Conservation (phyloP, 1,284 basidiomycete genomes). For the Irpex sp. region DNA sequence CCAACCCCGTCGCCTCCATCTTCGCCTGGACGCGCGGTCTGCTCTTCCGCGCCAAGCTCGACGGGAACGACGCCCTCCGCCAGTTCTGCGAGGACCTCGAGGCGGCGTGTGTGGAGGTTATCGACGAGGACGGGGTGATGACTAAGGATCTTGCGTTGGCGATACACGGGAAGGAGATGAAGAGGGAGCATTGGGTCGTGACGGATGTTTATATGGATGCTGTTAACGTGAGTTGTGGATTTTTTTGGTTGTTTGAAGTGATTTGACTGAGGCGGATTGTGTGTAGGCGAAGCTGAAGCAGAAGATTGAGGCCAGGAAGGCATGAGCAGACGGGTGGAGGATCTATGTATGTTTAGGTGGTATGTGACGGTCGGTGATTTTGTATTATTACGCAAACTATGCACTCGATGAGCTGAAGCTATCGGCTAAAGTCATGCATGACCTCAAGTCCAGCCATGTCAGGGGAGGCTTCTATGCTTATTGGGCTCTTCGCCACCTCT, state of each 20-base stretch:
- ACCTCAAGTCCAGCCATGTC: too few species aligned
- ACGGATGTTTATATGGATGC: slow-evolving; percentile 91
- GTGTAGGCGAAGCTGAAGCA: slow-evolving; percentile 52
- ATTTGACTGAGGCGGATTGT: background rate
- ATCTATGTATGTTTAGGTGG: background rate
- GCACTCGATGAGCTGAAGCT: background rate
- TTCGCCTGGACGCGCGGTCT: slow-evolving; percentile 98
- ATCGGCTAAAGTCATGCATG: too few species aligned
- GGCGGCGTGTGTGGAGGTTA: slow-evolving; percentile 86
- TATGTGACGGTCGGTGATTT: background rate
- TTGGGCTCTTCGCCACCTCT: background rate
- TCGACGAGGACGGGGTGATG: slow-evolving; percentile 90
- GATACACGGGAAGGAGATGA: slow-evolving; percentile 91
- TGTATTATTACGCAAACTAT: background rate
- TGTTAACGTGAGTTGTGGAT: slow-evolving; percentile 60
- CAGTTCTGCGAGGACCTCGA: slow-evolving; percentile 85
- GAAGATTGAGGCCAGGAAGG: slow-evolving; percentile 39
- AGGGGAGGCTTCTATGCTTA: background rate
- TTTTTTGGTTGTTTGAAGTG: background rate
- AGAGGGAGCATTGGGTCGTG: slow-evolving; percentile 90
- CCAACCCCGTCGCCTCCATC: slow-evolving; percentile 98
- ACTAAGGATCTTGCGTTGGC: slow-evolving; percentile 96
- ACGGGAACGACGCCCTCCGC: slow-evolving; percentile 75
- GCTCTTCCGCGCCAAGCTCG: slow-evolving; percentile 91
- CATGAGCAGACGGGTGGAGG: slow-evolving; percentile 10